Conservation (phyloP, 331 rosid species). For the Erythrophleum ivorense region DNA sequence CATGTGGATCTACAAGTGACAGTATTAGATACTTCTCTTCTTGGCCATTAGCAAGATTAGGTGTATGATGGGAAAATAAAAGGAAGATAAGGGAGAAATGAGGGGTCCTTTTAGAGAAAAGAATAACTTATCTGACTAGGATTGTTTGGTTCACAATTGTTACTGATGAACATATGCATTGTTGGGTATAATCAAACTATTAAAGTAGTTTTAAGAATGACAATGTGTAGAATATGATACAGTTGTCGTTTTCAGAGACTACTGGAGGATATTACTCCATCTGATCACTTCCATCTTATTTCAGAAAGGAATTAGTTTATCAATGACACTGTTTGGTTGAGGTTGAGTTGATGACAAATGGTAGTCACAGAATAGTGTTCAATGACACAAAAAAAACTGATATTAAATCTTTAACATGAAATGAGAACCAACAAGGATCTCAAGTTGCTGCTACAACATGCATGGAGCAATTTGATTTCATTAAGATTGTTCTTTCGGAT, state of each 20-base stretch:
- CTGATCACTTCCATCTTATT: neutral
- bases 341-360: neutral
- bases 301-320: neutral
- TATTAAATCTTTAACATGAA: too few species aligned
- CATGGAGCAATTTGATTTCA: neutral
- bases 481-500: neutral
- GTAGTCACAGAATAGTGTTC: neutral
- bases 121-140: neutral
- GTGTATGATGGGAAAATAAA: too few species aligned
- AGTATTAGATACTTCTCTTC: neutral
- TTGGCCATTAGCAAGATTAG: neutral
- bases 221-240: neutral
- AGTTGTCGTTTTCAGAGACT: neutral
- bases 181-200: neutral
- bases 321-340: neutral
- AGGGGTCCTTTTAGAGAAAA: neutral
- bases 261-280: neutral
- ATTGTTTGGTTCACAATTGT: conserved; percentile 1
- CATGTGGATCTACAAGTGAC: neutral
- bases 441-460: neutral
- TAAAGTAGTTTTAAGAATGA: neutral
- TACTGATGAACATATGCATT: neutral
- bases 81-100: neutral
- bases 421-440: neutral
- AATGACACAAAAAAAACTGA: neutral